Evolutionary conservation across 2,329 filamentous ascomycete species (phyloP).

Genomic region (Elsinoe batatas): DNA sequence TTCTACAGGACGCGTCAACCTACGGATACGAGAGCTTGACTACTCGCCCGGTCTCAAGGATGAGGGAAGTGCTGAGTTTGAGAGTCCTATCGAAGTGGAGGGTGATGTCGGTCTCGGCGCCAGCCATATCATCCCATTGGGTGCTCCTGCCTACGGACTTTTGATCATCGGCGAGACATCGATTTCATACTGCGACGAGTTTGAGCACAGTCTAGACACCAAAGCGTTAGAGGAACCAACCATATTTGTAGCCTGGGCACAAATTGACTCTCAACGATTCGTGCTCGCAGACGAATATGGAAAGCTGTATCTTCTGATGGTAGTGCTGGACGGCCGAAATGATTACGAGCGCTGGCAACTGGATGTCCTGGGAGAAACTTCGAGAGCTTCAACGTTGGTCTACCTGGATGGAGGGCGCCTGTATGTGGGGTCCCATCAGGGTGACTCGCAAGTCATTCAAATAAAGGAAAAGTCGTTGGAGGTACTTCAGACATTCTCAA

Average conservation of each 20-base stretch:
- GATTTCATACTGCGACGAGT: conserved; percentile 74
- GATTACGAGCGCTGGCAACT: conserved; percentile 66
- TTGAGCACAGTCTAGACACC: conserved; percentile 54
- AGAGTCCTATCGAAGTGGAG: conserved; percentile 39
- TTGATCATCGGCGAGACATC: conserved; percentile 51
- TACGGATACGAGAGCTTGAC: conserved; percentile 47
- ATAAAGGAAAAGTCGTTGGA: conserved; percentile 53
- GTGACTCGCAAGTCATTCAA: conserved; percentile 74
- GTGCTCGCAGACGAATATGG: conserved; percentile 91
- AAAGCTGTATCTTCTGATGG: conserved; percentile 70
- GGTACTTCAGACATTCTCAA: conserved; percentile 65
- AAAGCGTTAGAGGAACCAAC: conserved; percentile 61
- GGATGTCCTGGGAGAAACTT: conserved; percentile 56
- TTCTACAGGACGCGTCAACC: conserved; percentile 44
- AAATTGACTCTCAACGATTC: conserved; percentile 71
- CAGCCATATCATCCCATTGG: conserved; percentile 52
- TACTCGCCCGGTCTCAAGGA: conserved; percentile 39
- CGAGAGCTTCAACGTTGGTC: conserved; percentile 66
- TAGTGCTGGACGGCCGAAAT: conserved; percentile 54
- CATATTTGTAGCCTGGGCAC: conserved; percentile 86
- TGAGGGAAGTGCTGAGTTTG: conserved; percentile 44
- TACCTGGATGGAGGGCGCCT: conserved; percentile 65
- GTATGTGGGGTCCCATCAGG: conserved; percentile 86
- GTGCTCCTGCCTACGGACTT: conserved; percentile 44
- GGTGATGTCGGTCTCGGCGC: conserved; percentile 50